Evolutionary conservation across 2,329 filamentous ascomycete genomes (phyloP), one percentile per base, ranked within the genome.

Genomic region (Penicillium sp.): DNA sequence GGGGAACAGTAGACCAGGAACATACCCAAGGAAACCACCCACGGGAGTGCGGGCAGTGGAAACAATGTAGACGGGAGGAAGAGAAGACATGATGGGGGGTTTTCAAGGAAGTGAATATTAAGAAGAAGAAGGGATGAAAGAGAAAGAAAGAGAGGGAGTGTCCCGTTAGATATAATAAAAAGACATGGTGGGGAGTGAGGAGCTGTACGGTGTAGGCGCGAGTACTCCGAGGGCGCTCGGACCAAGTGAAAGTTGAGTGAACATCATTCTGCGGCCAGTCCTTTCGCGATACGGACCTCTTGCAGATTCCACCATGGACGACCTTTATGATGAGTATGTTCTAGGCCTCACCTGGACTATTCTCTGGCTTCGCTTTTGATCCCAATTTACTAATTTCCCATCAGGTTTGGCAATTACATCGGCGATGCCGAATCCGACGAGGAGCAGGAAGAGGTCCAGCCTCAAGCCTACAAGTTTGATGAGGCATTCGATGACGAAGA

Each of bases 361-460:
- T 53, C 34, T 38, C 43, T 47, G 47, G 38, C 42, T 64, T 27
- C 24, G 5, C 24, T 27, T 27, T 27, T 5, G 8, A 27, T 27
- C 8, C 8, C 24, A 27, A 5, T 7, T 3, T 16, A 34, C 34
- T 36, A n/a, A n/a, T n/a, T 36, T 36, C 11, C 11, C 18, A 6
- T 16, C 13, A 95, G 91, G 81, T 97, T 97, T 79, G 93, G 93
- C 70, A 97, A 97, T 80, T 97, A 94, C 77, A 96, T 97, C 72
- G 94, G 94, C 71, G 94, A 97, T 76, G 91, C 91, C 68, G 89
- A 89, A 73, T 94, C 91, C 54, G 92, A 96, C 70, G 93, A 92
- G 69, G 93, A 91, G 66, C 85, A 88, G 72, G 85, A 86, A 65
- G 87, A 89, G 73, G 86, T 86, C 55, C 85, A 84, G 70, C 88